Percentiles rank a stretch among this genome's conserved stretches.
Conservation (phyloP, 495 filamentous ascomycete genomes). For the Apiosordaria backusii region DNA sequence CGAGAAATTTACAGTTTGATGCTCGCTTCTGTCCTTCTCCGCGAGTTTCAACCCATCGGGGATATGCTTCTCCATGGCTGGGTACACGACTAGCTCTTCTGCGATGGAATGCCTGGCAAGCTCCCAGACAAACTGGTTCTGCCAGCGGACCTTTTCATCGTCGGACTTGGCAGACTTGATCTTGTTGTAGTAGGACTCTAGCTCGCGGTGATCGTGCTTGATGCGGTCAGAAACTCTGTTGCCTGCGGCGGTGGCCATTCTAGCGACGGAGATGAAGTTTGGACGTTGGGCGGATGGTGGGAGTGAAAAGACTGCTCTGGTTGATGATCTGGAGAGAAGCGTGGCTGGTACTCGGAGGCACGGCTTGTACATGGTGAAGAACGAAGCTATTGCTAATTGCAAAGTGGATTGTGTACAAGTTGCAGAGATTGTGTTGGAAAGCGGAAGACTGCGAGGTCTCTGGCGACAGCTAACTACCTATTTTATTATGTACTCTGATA, state of each 20-base stretch:
- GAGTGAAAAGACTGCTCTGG: not conserved
- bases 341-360: slow-evolving; percentile 1
- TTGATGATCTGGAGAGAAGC: not conserved
- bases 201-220: slow-evolving; percentile 60
- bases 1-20: slow-evolving; percentile 45
- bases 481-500: not conserved
- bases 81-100: slow-evolving; percentile 70
- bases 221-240: slow-evolving; percentile 50
- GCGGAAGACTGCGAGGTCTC: not conserved
- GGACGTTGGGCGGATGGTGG: slow-evolving; percentile 6
- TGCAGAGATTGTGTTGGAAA: not conserved
- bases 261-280: not conserved
- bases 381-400: no score
- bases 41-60: slow-evolving; percentile 48
- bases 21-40: slow-evolving; percentile 57
- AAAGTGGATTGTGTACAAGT: not conserved
- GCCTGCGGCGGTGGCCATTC: slow-evolving; percentile 1
- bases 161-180: slow-evolving; percentile 48
- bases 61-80: slow-evolving; percentile 59
- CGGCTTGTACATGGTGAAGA: slow-evolving; percentile 13
- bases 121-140: slow-evolving; percentile 70
- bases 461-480: not conserved
- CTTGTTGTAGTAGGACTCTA: slow-evolving; percentile 56
- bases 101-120: slow-evolving; percentile 62
- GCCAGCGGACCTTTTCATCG: slow-evolving; percentile 51